Conservation (phyloP, 2,329 filamentous ascomycete genomes). For the Colletotrichum orbiculare region DNA sequence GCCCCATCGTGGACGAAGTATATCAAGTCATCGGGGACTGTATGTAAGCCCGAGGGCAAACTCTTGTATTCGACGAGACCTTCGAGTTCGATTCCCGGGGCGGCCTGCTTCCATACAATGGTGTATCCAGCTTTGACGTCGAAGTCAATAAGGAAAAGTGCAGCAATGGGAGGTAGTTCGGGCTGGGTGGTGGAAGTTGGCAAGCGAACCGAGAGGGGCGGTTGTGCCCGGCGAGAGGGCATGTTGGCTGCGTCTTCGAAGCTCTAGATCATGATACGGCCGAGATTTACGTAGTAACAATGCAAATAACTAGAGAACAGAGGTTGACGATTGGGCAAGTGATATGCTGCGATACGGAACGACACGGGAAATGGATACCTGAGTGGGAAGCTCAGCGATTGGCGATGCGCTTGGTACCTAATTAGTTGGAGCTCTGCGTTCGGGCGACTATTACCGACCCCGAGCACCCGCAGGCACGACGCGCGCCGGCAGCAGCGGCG, state of each 20-base stretch:
- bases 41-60: constrained; percentile 91
- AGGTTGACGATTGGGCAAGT: neutral
- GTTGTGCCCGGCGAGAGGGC: constrained; percentile 52
- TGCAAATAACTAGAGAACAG: too few species aligned
- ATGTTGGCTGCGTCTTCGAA: constrained; percentile 24
- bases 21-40: constrained; percentile 86
- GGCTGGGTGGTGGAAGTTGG: constrained; percentile 46
- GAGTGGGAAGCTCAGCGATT: constrained; percentile 15
- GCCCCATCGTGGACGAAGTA: constrained; percentile 89
- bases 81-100: constrained; percentile 78
- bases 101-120: constrained; percentile 85
- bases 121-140: constrained; percentile 94
- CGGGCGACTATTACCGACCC: constrained; percentile 25
- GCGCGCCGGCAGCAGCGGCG: neutral
- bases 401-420: constrained; percentile 30
- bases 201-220: constrained; percentile 53
- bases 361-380: neutral
- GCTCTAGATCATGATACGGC: constrained; percentile 21
- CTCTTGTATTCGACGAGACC: constrained; percentile 96
- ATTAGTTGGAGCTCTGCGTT: constrained; percentile 27
- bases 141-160: constrained; percentile 90
- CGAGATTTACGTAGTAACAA: neutral
- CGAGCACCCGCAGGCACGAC: constrained; percentile 20
- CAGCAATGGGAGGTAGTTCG: constrained; percentile 73
- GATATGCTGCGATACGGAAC: too few species aligned